Evolutionary conservation across 495 filamentous ascomycete species (phyloP).

Genomic region (Penicillium pulvis): DNA sequence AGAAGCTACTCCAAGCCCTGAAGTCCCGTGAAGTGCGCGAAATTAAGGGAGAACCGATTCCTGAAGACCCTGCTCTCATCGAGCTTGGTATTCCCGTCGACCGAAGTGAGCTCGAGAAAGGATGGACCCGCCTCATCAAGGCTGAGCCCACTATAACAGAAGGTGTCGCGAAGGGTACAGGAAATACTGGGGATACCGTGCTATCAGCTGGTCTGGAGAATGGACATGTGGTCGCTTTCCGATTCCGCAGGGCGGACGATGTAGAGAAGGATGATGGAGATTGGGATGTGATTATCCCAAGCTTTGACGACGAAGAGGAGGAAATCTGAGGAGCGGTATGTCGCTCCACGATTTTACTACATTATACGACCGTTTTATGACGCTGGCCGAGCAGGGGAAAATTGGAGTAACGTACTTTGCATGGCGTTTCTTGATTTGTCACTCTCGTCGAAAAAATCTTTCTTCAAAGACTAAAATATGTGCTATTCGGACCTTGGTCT

Average conservation of each 20-base stretch:
- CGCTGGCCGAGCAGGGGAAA: background rate
- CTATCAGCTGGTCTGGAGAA: conserved; percentile 56
- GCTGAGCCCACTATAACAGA: background rate
- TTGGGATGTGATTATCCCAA: conserved; percentile 68
- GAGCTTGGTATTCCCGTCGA: conserved; percentile 58
- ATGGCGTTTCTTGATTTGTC: background rate
- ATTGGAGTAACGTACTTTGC: background rate
- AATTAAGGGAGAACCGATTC: conserved; percentile 50
- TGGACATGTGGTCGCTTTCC: conserved; percentile 70
- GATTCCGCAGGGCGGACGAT: conserved; percentile 45
- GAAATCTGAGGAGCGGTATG: background rate
- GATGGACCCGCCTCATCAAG: conserved; percentile 54
- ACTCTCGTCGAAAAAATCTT: background rate
- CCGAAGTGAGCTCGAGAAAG: conserved; percentile 54
- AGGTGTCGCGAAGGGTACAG: conserved; percentile 2
- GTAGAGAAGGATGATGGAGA: conserved; percentile 40
- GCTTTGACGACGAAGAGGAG: conserved; percentile 56
- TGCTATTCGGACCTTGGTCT: too few species aligned
- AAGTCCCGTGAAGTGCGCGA: conserved; percentile 42
- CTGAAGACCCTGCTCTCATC: conserved; percentile 49
- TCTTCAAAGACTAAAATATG: too few species aligned
- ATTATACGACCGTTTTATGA: background rate
- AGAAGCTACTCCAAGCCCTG: conserved; percentile 62
- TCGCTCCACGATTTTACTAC: background rate
- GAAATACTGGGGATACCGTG: conserved; percentile 39